Conservation (phyloP, 23 red algal species). For the Gracilaria domingensis region DNA sequence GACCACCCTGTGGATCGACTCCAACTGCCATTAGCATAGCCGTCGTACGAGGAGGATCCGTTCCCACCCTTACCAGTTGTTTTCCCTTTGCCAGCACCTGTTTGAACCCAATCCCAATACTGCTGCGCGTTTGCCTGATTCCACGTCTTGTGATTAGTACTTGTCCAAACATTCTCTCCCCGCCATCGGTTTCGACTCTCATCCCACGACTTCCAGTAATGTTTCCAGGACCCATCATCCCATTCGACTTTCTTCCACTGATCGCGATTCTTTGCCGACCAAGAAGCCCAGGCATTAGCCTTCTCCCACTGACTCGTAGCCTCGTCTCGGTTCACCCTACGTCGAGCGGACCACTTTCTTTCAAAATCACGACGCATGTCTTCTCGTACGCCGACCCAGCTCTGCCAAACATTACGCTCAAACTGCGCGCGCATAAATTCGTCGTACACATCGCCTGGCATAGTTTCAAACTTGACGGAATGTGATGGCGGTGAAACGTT, state of each 20-base stretch:
- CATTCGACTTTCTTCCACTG: conserved; percentile 69
- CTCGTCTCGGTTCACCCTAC: conserved; percentile 24
- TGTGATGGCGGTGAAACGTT: not conserved
- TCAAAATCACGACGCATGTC: conserved; percentile 78
- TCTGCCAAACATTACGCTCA: conserved; percentile 62
- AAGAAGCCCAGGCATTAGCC: conserved; percentile 73
- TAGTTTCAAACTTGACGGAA: not conserved
- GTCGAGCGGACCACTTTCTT: conserved; percentile 45
- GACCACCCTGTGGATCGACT: conserved; percentile 15
- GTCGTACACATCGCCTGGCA: conserved; percentile 23
- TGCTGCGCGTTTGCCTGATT: conserved; percentile 56
- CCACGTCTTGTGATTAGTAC: conserved; percentile 39
- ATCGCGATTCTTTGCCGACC: conserved; percentile 78
- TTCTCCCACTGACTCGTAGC: conserved; percentile 44
- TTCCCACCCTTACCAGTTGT: not conserved
- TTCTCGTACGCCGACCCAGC: conserved; percentile 66
- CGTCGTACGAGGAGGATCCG: not conserved
- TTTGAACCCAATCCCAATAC: conserved; percentile 68
- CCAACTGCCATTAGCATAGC: not conserved
- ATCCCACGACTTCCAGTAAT: conserved; percentile 80
- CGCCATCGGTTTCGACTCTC: conserved; percentile 15
- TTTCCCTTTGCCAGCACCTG: conserved; percentile 31
- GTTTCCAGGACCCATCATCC: conserved; percentile 67
- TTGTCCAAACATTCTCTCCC: not conserved
- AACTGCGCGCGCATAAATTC: conserved; percentile 30